A percentile compares a stretch with the other conserved stretches of the same genome.
phyloP scores from a whole-genome alignment of 768 basidiomycete genomes.

The Psilocybe cubensis region DNA sequence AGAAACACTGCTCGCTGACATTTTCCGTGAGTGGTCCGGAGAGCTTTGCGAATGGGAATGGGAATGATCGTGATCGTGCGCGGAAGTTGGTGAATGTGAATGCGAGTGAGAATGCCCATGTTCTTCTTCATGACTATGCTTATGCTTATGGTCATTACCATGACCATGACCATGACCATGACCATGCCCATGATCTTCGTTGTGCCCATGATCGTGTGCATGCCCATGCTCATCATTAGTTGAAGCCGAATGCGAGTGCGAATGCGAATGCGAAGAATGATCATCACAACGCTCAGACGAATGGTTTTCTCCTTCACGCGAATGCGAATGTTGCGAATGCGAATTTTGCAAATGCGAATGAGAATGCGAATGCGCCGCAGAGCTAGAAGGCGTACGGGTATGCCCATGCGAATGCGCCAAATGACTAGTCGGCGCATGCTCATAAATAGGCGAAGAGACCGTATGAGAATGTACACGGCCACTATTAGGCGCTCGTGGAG shows the following conservation, averaged over 20 bases:
- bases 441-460: conserved; percentile 5
- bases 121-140: conserved; percentile 13
- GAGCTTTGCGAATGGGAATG: conserved; percentile 65
- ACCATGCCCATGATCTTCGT: conserved; percentile 16
- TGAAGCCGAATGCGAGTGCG: conserved; percentile 32
- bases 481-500: conserved; percentile 1
- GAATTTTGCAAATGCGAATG: conserved; percentile 30
- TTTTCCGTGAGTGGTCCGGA: conserved; percentile 48
- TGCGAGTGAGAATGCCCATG: conserved; percentile 21
- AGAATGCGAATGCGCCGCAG: conserved; percentile 18
- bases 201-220: conserved; percentile 13
- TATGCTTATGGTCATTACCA: conserved; percentile 22
- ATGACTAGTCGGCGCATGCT: conserved; percentile 6
- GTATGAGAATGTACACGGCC: conserved; percentile 29
- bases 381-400: not conserved
- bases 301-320: conserved; percentile 25
- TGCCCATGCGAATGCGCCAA: conserved; percentile 17
- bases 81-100: conserved; percentile 18
- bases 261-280: conserved; percentile 32
- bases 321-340: conserved; percentile 31
- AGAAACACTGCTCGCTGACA: conserved; percentile 18
- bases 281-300: conserved; percentile 8
- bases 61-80: conserved; percentile 43
- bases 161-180: conserved; percentile 13
- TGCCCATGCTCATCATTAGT: conserved; percentile 18